Evolutionary conservation across 1,284 basidiomycete genomes (phyloP).

Genomic region (Psilocybe mexicana): DNA sequence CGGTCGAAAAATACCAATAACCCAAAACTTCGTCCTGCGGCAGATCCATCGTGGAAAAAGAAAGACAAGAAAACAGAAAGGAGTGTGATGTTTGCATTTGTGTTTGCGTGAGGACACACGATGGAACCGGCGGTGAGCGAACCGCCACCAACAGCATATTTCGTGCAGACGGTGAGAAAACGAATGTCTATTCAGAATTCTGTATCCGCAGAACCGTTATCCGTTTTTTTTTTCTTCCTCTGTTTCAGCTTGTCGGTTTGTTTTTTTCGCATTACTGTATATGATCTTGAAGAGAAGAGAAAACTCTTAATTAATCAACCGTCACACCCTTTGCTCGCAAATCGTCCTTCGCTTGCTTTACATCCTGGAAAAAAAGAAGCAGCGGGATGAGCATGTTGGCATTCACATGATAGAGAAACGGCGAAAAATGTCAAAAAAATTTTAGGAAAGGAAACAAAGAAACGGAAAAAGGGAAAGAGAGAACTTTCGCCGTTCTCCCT

Average conservation of each 20-base stretch:
- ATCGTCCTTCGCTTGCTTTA: slow-evolving; percentile 70
- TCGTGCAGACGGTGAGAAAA: too few relatives aligned
- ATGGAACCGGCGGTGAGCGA: neutral
- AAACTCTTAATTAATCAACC: slow-evolving; percentile 59
- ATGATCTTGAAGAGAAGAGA: neutral
- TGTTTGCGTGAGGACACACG: neutral
- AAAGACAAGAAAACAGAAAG: neutral
- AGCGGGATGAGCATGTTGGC: neutral
- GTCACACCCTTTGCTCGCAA: slow-evolving; percentile 64
- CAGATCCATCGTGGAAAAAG: too few relatives aligned
- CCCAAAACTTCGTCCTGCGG: too few relatives aligned
- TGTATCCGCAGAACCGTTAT: too few relatives aligned
- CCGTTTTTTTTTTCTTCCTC: neutral
- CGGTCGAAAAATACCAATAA: too few relatives aligned
- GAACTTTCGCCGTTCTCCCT: neutral
- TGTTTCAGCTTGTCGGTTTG: neutral
- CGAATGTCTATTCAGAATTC: too few relatives aligned
- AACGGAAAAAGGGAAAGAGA: neutral
- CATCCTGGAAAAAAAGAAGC: slow-evolving; percentile 47
- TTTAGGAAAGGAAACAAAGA: neutral
- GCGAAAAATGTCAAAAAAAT: neutral
- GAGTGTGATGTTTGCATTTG: neutral
- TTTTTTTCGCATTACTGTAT: neutral
- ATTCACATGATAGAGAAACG: neutral
- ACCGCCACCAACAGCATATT: neutral